Evolutionary conservation across 352 stramenopile species (phyloP), one percentile per base, ranked within the genome.

Genomic region (Globisporangium polare): DNA sequence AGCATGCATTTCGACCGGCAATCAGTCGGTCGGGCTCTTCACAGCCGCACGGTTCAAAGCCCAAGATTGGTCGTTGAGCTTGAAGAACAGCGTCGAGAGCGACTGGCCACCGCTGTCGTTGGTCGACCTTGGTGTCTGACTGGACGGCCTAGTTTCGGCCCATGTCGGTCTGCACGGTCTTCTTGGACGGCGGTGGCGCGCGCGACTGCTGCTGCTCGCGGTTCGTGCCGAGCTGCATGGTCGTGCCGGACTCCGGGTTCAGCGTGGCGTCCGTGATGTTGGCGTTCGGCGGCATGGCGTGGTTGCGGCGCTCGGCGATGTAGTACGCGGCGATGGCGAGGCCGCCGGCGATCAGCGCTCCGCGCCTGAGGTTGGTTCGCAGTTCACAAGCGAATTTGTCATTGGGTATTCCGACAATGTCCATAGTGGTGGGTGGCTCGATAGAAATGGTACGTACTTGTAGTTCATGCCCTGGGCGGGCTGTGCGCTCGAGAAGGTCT

Each of bases 321-420:
- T 74, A 78, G 68, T 65, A 78, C 35, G 62, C 52, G 7, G 53
- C 65, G 31, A 62, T 66, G 50, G 68, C 71, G 24, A 74, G 41
- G 20, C 70, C 70, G 45, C 63, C 70, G 37, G 62, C 61, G 29
- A 69, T 60, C 29, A 78, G 47, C 49, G 74, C 45, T 2, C 65
- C 62, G 7, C 46, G 46, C 10, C 46, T 53, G 13, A 0, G 5
- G 35, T 42, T 42, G 13, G 12, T 42, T 2, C 9, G 5, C 3
- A 4, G 12, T 20, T 45, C 39, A 18, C 10, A 42, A 45, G 15
- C 2, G 3, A 13, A n/a, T n/a, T n/a, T n/a, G n/a, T n/a, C n/a
- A n/a, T n/a, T n/a, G n/a, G n/a, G n/a, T n/a, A n/a, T n/a, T 42
- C 39, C 39, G 39, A 45, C 37, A 42, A 42, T 42, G 17, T 42